phyloP scores from a whole-genome alignment of 2,329 filamentous ascomycete species.

The Calonectria pseudoreteaudii region DNA sequence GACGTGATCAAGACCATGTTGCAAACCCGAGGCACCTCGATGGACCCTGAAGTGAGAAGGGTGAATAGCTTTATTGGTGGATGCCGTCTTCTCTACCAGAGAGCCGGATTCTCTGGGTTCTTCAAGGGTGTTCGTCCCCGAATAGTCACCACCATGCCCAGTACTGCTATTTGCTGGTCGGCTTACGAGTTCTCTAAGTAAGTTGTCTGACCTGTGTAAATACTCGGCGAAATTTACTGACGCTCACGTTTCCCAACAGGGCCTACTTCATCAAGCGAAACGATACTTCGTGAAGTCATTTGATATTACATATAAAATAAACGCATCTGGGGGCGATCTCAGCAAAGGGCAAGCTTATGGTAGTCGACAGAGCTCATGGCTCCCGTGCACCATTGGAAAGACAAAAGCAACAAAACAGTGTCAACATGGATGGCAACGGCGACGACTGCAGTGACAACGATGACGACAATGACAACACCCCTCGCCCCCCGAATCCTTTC shows the following conservation, averaged over 20 bases:
- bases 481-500: conserved; percentile 20
- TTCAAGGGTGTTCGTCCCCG: conserved; percentile 93
- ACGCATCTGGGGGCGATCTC: conserved; percentile 18
- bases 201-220: conserved; percentile 42
- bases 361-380: conserved; percentile 23
- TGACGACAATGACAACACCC: conserved; percentile 15
- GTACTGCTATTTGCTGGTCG: conserved; percentile 99
- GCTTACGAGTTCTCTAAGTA: conserved; percentile 78
- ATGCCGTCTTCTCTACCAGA: conserved; percentile 82
- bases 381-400: conserved; percentile 18
- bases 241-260: conserved; percentile 47
- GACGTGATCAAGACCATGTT: conserved; percentile 98
- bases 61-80: conserved; percentile 86
- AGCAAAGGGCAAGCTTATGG: conserved; percentile 14
- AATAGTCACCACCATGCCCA: conserved; percentile 96
- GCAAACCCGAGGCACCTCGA: conserved; percentile 88
- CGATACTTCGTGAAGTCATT: conserved; percentile 49
- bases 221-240: conserved; percentile 6
- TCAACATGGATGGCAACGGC: conserved; percentile 7
- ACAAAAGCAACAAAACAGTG: conserved; percentile 20
- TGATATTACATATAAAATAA: conserved; percentile 8
- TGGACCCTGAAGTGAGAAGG: conserved; percentile 83
- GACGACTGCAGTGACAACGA: conserved; percentile 4
- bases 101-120: conserved; percentile 88
- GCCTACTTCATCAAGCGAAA: conserved; percentile 72